Evolutionary conservation across 1,284 basidiomycete genomes (phyloP).

Genomic region (Cryptococcus sp.): DNA sequence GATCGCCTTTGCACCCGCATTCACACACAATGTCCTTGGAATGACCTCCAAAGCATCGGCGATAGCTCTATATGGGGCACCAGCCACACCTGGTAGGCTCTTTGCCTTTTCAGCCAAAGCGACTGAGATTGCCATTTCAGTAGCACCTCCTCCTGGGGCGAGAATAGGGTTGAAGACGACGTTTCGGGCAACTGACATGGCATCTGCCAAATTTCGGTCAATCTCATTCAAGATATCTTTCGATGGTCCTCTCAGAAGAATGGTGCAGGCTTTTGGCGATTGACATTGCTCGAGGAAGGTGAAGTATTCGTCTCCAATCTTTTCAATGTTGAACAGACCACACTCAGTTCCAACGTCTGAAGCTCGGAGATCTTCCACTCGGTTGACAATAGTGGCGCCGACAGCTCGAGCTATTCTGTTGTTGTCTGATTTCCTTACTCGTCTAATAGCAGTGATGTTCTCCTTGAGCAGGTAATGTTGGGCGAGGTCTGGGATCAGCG

Average conservation of each 20-base stretch:
- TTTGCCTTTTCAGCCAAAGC: conserved; percentile 80
- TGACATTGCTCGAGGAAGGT: conserved; percentile 91
- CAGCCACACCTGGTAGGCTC: conserved; percentile 75
- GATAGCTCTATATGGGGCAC: conserved; percentile 85
- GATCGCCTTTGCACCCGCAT: conserved; percentile 92
- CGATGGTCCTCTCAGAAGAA: conserved; percentile 94
- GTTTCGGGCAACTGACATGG: conserved; percentile 95
- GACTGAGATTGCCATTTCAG: conserved; percentile 95
- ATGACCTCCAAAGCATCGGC: conserved; percentile 98
- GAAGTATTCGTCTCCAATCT: conserved; percentile 99
- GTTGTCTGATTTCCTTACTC: conserved; percentile 97
- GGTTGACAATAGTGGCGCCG: conserved; percentile 94
- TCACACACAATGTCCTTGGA: conserved; percentile 90
- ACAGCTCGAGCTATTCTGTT: conserved; percentile 95
- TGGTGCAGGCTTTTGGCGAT: conserved; percentile 95
- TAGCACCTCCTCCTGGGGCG: conserved; percentile 91
- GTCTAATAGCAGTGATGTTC: conserved; percentile 85
- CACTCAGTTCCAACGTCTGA: conserved; percentile 87
- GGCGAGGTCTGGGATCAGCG: conserved; percentile 65
- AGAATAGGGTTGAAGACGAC: conserved; percentile 92
- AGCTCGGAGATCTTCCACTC: conserved; percentile 90
- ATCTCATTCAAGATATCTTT: conserved; percentile 99
- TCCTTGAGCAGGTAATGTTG: conserved; percentile 88
- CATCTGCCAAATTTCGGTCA: conserved; percentile 94
- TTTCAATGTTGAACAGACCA: conserved; percentile 92